Conservation (phyloP, 164 flowering plant species). For the Warburgia ugandensis region DNA sequence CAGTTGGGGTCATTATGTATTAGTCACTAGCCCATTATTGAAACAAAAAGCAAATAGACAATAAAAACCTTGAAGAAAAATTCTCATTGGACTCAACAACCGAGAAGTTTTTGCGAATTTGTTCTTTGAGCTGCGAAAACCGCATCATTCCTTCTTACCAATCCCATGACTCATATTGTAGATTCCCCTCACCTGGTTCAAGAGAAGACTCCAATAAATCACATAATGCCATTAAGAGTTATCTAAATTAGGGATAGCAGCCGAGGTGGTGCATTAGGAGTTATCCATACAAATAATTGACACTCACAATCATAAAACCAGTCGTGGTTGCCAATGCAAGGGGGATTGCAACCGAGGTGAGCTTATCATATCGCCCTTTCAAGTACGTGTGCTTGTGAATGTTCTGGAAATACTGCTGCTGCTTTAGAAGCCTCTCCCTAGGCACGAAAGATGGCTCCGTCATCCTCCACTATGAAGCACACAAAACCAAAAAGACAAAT, state of each 20-base stretch:
- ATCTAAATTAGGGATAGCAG: too few relatives aligned
- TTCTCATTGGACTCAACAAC: too few relatives aligned
- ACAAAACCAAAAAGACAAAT: too few relatives aligned
- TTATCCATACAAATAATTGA: too few relatives aligned
- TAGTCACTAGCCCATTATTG: too few relatives aligned
- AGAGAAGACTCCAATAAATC: background rate
- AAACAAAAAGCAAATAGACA: too few relatives aligned
- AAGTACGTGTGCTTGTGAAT: slow-evolving; percentile 49
- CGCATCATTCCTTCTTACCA: slow-evolving; percentile 55
- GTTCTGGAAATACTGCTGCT: slow-evolving; percentile 47
- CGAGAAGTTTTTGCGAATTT: too few relatives aligned
- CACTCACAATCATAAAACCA: slow-evolving; percentile 39
- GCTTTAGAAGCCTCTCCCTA: slow-evolving; percentile 43
- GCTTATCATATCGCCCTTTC: slow-evolving; percentile 48
- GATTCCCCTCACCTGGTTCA: slow-evolving; percentile 50
- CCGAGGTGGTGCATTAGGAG: too few relatives aligned
- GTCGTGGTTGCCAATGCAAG: slow-evolving; percentile 35
- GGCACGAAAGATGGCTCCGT: slow-evolving; percentile 48
- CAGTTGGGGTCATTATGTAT: too few relatives aligned
- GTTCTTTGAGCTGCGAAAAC: too few relatives aligned
- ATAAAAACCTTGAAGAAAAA: too few relatives aligned
- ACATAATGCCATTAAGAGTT: background rate
- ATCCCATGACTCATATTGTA: slow-evolving; percentile 71
- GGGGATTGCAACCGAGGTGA: slow-evolving; percentile 74
- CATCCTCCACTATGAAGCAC: slow-evolving; percentile 26